These are phyloP conservation scores for Bifiguratus adelaidae DNA, from an alignment of 192 early-diverging fungal genomes.

Conservation along the genomic window DNA sequence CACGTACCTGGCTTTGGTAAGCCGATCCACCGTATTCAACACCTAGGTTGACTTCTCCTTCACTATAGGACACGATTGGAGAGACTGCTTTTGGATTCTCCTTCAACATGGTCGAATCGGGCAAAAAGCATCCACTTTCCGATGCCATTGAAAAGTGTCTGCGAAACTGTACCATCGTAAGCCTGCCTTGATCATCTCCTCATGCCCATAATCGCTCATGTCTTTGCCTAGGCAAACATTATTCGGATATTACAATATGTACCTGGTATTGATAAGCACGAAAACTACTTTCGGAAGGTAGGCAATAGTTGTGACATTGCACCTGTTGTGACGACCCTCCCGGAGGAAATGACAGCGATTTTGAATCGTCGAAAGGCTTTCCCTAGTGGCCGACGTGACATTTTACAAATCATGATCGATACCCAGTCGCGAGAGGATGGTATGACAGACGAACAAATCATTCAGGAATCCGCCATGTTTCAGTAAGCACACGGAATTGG, in stretches of 20 bases:
- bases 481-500: constrained; percentile 7
- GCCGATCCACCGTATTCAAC: not conserved
- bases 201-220: not conserved
- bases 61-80: constrained; percentile 31
- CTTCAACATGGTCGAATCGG: constrained; percentile 35
- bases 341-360: constrained; percentile 3
- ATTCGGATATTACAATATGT: too few relatives aligned
- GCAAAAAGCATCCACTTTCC: constrained; percentile 24
- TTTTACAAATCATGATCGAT: constrained; percentile 34
- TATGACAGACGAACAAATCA: constrained; percentile 24
- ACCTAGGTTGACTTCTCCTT: not conserved
- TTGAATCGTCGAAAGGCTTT: constrained; percentile 5
- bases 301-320: not conserved
- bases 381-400: constrained; percentile 16
- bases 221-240: too few relatives aligned
- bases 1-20: constrained; percentile 17
- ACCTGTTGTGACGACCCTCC: not conserved
- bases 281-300: not conserved
- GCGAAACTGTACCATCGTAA: not conserved
- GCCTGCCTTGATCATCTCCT: not conserved
- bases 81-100: constrained; percentile 36
- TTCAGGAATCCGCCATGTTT: constrained; percentile 23
- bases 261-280: not conserved
- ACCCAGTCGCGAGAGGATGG: constrained; percentile 19
- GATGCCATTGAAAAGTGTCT: constrained; percentile 5